Conservation (phyloP, 805 yeast species). For the Candida arabinofermentans region DNA sequence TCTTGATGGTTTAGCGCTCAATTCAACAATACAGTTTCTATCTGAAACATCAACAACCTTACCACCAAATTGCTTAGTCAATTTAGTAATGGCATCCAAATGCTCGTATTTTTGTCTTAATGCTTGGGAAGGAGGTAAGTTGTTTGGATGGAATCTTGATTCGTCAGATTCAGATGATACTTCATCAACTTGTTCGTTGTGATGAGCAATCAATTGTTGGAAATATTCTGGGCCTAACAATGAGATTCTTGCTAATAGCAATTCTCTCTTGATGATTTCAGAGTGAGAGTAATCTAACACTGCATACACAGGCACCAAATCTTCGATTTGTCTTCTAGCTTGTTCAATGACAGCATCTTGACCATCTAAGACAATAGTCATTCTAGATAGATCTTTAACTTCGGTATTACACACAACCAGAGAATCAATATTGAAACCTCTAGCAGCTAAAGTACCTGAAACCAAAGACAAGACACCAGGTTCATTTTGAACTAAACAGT, state of each 20-base stretch:
- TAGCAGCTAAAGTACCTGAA: constrained; percentile 93
- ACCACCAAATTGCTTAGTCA: constrained; percentile 89
- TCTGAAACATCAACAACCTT: constrained; percentile 88
- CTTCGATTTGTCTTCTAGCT: constrained; percentile 97
- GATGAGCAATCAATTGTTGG: constrained; percentile 88
- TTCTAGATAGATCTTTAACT: constrained; percentile 89
- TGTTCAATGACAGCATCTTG: constrained; percentile 96
- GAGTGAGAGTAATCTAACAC: constrained; percentile 91
- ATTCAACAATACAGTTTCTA: constrained; percentile 90
- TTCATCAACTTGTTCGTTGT: constrained; percentile 46
- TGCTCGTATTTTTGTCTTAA: constrained; percentile 91
- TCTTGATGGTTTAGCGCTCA: constrained; percentile 90
- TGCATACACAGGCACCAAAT: constrained; percentile 96
- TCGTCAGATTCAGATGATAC: constrained; percentile 40
- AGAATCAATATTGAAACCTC: constrained; percentile 98
- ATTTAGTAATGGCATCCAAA: constrained; percentile 74
- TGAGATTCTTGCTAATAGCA: constrained; percentile 87
- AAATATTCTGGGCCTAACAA: constrained; percentile 97
- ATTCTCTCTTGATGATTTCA: constrained; percentile 86
- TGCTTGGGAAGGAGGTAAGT: constrained; percentile 86
- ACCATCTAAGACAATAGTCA: constrained; percentile 94
- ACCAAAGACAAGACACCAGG: constrained; percentile 95
- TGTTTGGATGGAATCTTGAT: constrained; percentile 76
- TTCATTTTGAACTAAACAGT: constrained; percentile 96
- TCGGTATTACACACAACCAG: constrained; percentile 95